Conservation (phyloP, 2,329 filamentous ascomycete genomes). For the Neopestalotiopsis sp. region DNA sequence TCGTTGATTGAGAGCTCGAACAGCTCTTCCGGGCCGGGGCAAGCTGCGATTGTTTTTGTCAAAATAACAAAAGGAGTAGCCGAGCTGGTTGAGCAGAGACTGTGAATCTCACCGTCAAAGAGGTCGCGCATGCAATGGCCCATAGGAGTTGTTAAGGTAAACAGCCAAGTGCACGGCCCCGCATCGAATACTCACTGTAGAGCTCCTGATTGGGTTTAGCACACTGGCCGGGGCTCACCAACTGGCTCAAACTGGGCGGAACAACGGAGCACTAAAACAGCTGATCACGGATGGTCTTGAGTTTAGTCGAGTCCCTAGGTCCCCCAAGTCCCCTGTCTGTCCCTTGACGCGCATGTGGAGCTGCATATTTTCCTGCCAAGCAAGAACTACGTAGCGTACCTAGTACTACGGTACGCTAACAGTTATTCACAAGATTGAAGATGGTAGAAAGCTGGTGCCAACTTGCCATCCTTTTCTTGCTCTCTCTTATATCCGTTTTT, state of each 20-base stretch:
- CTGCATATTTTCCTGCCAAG: not conserved
- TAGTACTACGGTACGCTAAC: not conserved
- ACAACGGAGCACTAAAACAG: conserved; percentile 1
- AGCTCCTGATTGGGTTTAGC: not conserved
- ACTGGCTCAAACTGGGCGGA: not conserved
- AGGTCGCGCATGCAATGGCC: not conserved
- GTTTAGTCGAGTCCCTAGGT: not conserved
- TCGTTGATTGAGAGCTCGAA: not conserved
- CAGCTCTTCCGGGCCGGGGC: not conserved
- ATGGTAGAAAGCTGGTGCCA: too few relatives aligned
- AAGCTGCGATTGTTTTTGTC: not conserved
- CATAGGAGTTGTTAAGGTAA: not conserved
- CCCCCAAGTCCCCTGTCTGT: too few relatives aligned
- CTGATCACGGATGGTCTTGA: not conserved
- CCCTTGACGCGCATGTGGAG: conserved; percentile 1
- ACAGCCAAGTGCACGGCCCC: conserved; percentile 7
- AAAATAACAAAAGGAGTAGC: not conserved
- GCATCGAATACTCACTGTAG: not conserved
- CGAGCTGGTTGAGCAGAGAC: not conserved
- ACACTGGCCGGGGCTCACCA: not conserved
- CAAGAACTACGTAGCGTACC: not conserved
- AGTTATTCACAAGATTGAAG: too few relatives aligned
- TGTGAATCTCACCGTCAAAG: not conserved
- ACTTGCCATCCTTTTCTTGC: too few relatives aligned
- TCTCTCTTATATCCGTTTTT: too few relatives aligned